Evolutionary conservation across 306 rosid species (phyloP).

Genomic region (Castanea crenata): DNA sequence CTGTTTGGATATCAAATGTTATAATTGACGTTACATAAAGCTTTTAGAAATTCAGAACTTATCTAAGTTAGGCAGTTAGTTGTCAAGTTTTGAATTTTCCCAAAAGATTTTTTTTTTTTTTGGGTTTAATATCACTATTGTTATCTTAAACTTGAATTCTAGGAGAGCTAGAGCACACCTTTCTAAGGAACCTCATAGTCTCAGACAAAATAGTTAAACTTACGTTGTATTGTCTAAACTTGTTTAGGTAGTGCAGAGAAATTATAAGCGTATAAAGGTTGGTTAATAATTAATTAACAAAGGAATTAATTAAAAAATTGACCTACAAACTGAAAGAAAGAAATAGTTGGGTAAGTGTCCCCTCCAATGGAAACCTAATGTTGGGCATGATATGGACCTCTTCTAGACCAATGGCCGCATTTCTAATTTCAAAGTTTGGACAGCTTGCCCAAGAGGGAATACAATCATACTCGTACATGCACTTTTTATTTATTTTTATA

Average conservation of each 20-base stretch:
- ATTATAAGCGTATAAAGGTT: background rate
- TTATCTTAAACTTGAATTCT: constrained; percentile 5
- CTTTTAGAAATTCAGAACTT: no score
- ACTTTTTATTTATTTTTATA: background rate
- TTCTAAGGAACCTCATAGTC: constrained; percentile 2
- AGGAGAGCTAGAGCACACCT: constrained; percentile 8
- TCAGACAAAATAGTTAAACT: constrained; percentile 27
- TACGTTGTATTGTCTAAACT: constrained; percentile 16
- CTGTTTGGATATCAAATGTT: no score
- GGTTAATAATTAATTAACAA: background rate
- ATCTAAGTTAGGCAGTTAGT: no score
- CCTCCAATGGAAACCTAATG: constrained; percentile 55
- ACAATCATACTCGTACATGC: background rate
- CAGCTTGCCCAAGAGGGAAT: background rate
- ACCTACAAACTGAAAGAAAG: background rate
- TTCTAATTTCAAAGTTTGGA: constrained; percentile 5
- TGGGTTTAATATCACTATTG: background rate
- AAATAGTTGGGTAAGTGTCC: constrained; percentile 38
- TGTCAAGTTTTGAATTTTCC: no score
- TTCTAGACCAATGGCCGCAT: constrained; percentile 13
- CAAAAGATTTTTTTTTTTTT: no score
- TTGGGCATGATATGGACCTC: constrained; percentile 37
- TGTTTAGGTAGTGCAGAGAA: background rate
- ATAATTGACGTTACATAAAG: no score
- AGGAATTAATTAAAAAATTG: background rate